These are phyloP conservation scores for Lipomyces orientalis DNA, from an alignment of 805 yeast species.

Conservation along the genomic window DNA sequence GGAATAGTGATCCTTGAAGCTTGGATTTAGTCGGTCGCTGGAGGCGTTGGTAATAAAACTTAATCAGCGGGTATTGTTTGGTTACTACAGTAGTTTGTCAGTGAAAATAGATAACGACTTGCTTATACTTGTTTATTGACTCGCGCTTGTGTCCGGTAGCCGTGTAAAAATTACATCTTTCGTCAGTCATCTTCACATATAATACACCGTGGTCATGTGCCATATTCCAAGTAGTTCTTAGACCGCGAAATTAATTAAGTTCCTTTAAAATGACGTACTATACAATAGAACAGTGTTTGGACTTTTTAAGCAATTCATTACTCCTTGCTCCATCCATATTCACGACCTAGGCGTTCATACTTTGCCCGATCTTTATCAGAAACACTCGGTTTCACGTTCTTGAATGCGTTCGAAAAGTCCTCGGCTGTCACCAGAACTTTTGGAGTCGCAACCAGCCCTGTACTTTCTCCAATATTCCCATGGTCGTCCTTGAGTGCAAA, in stretches of 20 bases:
- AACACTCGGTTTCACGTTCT: constrained; percentile 85
- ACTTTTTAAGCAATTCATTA: neutral
- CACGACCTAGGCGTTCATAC: constrained; percentile 36
- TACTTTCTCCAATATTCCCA: constrained; percentile 41
- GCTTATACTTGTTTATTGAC: neutral
- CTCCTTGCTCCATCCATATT: constrained; percentile 35
- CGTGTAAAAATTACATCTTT: neutral
- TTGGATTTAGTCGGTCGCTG: neutral
- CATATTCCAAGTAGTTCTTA: neutral
- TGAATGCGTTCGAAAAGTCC: constrained; percentile 76
- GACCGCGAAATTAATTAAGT: neutral
- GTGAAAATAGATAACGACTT: neutral
- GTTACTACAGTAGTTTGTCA: neutral
- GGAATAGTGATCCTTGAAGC: neutral
- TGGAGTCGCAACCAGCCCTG: constrained; percentile 33
- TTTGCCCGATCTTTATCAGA: constrained; percentile 57
- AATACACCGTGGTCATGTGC: no score
- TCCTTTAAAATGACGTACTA: neutral
- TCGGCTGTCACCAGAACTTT: constrained; percentile 59
- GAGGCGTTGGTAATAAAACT: neutral
- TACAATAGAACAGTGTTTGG: neutral
- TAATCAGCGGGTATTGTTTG: neutral
- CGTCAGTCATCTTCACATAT: neutral
- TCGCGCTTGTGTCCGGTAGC: no score
- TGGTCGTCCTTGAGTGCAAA: constrained; percentile 49